phyloP scores from a whole-genome alignment of 1,139 yeast genomes.

The Pneumocystis canis region DNA sequence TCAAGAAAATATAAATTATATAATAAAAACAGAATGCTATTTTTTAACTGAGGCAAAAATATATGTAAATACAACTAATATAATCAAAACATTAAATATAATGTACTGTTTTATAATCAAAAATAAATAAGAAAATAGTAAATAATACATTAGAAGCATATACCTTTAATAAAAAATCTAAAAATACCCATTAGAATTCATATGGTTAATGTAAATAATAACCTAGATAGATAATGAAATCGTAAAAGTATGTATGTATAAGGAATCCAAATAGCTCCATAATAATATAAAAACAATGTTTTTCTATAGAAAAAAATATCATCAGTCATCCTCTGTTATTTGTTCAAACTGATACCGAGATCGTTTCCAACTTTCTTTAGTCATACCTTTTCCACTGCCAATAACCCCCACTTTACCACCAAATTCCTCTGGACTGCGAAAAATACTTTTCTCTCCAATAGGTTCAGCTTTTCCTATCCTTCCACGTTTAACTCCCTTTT shows the following conservation, averaged over 20 bases:
- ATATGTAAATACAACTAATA: background rate
- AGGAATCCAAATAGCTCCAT: background rate
- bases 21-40: background rate
- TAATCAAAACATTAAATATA: background rate
- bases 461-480: slow-evolving; percentile 16
- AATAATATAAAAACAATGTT: background rate
- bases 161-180: background rate
- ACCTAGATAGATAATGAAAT: background rate
- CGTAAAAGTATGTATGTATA: background rate
- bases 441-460: slow-evolving; percentile 20
- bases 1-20: background rate
- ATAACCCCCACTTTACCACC: slow-evolving; percentile 22
- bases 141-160: background rate
- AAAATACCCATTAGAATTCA: background rate
- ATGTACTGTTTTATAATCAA: background rate
- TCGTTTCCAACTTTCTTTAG: slow-evolving; percentile 8
- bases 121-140: background rate
- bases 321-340: background rate
- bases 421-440: slow-evolving; percentile 19
- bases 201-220: background rate
- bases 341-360: slow-evolving; percentile 1
- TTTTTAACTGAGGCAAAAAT: background rate
- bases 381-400: slow-evolving; percentile 18
- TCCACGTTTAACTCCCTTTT: slow-evolving; percentile 19
- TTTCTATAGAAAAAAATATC: background rate